Evolutionary conservation across 768 basidiomycete species (phyloP), one percentile per base, ranked within the genome.

Genomic region (Amanita phalloides): DNA sequence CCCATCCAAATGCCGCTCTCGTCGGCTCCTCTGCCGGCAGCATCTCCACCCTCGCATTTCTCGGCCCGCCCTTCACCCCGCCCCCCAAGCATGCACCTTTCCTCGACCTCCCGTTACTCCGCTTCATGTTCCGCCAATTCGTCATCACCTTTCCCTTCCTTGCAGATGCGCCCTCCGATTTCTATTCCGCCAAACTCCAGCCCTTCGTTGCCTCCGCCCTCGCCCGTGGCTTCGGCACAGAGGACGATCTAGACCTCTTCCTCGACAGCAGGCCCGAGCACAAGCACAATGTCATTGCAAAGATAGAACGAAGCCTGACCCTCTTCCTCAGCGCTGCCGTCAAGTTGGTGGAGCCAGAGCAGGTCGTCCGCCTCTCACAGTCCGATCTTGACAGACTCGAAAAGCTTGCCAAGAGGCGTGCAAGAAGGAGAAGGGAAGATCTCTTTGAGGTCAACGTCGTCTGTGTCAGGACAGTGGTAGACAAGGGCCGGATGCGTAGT

Each of bases 121-220:
- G 82, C 21, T 96, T 86, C 67, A 75, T 95, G 58, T 94, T 98
- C 64, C 82, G 86, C 49, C 90, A 94, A 64, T 97, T 92, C 62
- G 76, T 97, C 53, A 75, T 97, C 52, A 88, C 93, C 0, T 98
- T 99, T 63, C 96, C 96, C 11, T 96, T 99, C 72, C 82, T 99
- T 66, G 79, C 82, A 45, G 72, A 85, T 1, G 94, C 93, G 0
- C 93, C 92, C 0, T 80, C 85, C 59, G 79, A 89, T 59, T 98
- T 99, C 67, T 99, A 95, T 69, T 83, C 88, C 1, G 81, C 84
- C 54, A 98, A 99, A 66, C 78, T 99, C 3, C 95, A 98, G 68
- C 94, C 95, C 0, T 98, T 98, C 65, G 75, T 93, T 50, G 81
- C 83, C 33, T 88, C 86, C 30, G 75, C 91, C 55, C 70, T 97